phyloP scores from a whole-genome alignment of 2,329 filamentous ascomycete species.

The Ophiostoma sp. region DNA sequence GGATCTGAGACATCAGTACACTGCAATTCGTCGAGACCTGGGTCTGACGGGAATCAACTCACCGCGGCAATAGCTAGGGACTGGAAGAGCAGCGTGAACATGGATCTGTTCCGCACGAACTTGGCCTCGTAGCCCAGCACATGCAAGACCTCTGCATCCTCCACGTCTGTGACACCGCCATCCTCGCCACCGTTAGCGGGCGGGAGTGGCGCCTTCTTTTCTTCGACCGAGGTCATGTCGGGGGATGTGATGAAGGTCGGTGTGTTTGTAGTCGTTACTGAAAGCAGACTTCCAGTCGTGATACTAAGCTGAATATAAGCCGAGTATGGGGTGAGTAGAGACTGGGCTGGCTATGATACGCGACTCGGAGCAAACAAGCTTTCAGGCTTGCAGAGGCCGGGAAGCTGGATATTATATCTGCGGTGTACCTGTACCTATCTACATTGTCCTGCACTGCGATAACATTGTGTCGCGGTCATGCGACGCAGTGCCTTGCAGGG shows the following conservation, averaged over 20 bases:
- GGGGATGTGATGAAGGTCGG: not conserved
- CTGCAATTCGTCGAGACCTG: too few relatives aligned
- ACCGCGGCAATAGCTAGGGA: conserved; percentile 32
- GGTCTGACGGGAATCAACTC: not conserved
- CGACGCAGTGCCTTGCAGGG: not conserved
- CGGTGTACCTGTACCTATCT: not conserved
- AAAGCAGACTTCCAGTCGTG: not conserved
- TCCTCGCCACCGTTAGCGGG: conserved; percentile 2
- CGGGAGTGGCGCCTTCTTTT: not conserved
- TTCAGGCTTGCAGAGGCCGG: not conserved
- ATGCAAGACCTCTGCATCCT: conserved; percentile 7
- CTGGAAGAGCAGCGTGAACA: conserved; percentile 57
- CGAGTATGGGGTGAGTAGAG: not conserved
- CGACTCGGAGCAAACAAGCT: too few relatives aligned
- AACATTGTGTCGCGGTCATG: not conserved
- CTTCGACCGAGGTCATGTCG: conserved; percentile 6
- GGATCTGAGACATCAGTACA: conserved; percentile 20
- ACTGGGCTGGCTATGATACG: too few relatives aligned
- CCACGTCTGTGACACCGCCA: not conserved
- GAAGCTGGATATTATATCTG: not conserved
- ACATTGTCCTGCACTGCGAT: not conserved
- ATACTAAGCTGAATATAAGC: not conserved
- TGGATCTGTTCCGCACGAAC: conserved; percentile 53
- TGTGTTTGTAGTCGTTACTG: not conserved
- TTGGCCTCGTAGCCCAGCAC: conserved; percentile 53